Evolutionary conservation across 2,329 filamentous ascomycete species (phyloP), one percentile per base, ranked within the genome.

Genomic region (Mycocentrospora acerina): DNA sequence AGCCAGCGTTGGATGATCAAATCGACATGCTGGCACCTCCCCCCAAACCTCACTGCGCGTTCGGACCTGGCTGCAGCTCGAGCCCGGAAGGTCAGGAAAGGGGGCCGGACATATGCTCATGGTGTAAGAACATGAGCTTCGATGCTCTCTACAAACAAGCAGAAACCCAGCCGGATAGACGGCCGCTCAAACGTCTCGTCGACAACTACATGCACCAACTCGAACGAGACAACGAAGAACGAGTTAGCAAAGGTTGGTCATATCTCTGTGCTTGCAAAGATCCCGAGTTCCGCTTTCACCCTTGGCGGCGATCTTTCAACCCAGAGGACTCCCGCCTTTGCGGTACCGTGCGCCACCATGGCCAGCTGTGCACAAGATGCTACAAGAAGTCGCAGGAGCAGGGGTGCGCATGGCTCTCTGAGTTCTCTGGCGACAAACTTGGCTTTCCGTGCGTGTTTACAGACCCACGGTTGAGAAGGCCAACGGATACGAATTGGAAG

Each of bases 51-150:
- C 40, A 44, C 29, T 59, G 55, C 34, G 53, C 48, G 14, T 57
- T 59, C 18, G 55, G 55, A 24, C 24, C 34, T 36, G 50, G 47
- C 13, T 59, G 55, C 35, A 33, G 33, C 14, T 57, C 51, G 17
- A 35, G 40, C 35, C 37, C 44, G 17, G 49, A 42, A 29, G 53
- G 55, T 10, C 46, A 54, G 35, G 49, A 52, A 17, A 41, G 36
- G 30, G 55, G 55, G 3, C 45, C 46, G 16, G 37, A 53, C 5
- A 42, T 59, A 10, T 59, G 55, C 32, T 39, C 38, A 18, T 57
- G 53, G 53, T 59, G 55, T 32, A 57, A 46, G 24, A 59, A 59
- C 16, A 46, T 55, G 44, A 57, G 51, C 38, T 52, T 55, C 25
- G 44, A 51, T 30, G 44, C 44, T n/a, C 40, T 59, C 5, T 48